Evolutionary conservation across 31 red algal species (phyloP).

Genomic region (Asparagopsis taxiformis): DNA sequence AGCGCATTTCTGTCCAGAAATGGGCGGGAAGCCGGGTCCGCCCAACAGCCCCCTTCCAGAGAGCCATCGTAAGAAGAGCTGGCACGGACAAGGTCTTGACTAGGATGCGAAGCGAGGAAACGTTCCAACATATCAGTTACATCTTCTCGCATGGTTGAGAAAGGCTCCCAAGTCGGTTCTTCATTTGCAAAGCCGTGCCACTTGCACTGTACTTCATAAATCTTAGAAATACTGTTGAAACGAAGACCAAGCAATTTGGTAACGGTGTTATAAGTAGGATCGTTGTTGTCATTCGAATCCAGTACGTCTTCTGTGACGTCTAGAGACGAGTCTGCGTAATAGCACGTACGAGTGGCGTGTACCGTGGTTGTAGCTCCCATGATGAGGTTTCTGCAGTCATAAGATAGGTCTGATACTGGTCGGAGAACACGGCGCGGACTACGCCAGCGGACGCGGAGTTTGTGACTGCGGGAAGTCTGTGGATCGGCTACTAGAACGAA

Average conservation of each 20-base stretch:
- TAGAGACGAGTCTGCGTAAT: too few relatives aligned
- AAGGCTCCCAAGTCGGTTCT: constrained; percentile 5
- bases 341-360: too few relatives aligned
- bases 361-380: too few relatives aligned
- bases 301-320: not conserved
- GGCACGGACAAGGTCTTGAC: too few relatives aligned
- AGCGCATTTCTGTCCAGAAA: too few relatives aligned
- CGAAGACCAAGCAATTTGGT: constrained; percentile 13
- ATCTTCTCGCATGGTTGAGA: constrained; percentile 14
- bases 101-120: not conserved
- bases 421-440: constrained; percentile 12
- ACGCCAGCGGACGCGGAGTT: constrained; percentile 4
- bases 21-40: too few relatives aligned
- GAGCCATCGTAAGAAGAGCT: too few relatives aligned
- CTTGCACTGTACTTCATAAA: constrained; percentile 2
- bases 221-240: not conserved
- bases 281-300: not conserved
- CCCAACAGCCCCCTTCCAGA: too few relatives aligned
- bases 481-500: constrained; percentile 14
- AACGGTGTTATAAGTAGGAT: constrained; percentile 4
- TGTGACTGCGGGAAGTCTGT: not conserved
- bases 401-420: too few relatives aligned
- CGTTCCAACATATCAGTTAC: not conserved
- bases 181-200: constrained; percentile 10
- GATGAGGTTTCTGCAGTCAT: too few relatives aligned